Percentiles rank a stretch among this genome's conserved stretches.
Evolutionary conservation across 2,329 filamentous ascomycete species (phyloP).

Genomic region (Botrytis squamosa): DNA sequence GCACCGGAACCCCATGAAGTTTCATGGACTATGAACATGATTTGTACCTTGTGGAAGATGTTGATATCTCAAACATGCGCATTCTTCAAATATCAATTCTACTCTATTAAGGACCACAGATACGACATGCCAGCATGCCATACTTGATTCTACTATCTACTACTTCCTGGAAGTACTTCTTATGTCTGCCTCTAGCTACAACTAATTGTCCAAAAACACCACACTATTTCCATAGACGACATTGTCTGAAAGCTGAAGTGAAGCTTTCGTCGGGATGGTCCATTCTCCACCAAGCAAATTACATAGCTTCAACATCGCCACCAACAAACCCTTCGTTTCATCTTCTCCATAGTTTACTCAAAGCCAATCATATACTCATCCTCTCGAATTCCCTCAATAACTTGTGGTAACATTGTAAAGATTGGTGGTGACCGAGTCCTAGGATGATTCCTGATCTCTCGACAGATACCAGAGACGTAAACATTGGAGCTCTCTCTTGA

Average conservation of each 20-base stretch:
- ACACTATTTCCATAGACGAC: neutral
- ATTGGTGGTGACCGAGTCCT: neutral
- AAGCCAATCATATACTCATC: neutral
- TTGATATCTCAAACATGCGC: neutral
- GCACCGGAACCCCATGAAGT: neutral
- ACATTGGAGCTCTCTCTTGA: neutral
- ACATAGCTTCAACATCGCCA: neutral
- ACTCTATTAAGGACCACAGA: neutral
- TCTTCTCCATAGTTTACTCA: neutral
- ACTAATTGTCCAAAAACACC: neutral
- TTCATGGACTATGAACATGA: neutral
- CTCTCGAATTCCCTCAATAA: neutral
- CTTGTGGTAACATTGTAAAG: neutral
- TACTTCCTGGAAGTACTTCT: neutral
- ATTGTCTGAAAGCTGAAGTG: neutral
- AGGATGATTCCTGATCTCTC: neutral
- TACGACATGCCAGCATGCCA: neutral
- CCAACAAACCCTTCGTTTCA: neutral
- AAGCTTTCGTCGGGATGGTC: neutral
- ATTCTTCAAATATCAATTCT: neutral
- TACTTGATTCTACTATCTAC: neutral
- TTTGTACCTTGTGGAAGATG: neutral
- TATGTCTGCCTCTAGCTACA: neutral
- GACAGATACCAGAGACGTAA: neutral
- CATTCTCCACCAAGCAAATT: neutral